These are phyloP conservation scores for Fraxinus baroniana DNA, from an alignment of 305 asterid species.

Conservation along the genomic window DNA sequence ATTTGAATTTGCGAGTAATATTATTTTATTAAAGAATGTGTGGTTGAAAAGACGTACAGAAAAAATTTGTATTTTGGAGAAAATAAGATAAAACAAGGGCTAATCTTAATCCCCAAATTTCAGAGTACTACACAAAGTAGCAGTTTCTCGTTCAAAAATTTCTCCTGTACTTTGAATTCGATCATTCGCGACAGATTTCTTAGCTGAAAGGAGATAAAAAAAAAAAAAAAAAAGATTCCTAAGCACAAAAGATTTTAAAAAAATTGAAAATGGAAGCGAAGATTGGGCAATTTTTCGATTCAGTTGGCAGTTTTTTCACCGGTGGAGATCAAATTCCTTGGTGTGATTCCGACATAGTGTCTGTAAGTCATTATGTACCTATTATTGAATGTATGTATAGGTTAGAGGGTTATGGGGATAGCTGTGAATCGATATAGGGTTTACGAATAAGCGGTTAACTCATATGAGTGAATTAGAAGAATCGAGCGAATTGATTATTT, in stretches of 20 bases:
- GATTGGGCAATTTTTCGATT: conserved; percentile 54
- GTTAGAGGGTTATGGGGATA: neutral
- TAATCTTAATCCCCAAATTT: too few relatives aligned
- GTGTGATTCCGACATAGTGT: conserved; percentile 64
- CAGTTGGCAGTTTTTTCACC: conserved; percentile 61
- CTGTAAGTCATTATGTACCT: conserved; percentile 40
- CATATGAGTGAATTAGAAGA: neutral
- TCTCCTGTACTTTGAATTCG: neutral
- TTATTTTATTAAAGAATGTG: too few relatives aligned
- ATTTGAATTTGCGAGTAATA: too few relatives aligned
- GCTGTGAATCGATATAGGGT: conserved; percentile 17
- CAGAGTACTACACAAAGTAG: neutral
- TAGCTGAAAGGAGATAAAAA: neutral
- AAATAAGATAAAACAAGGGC: too few relatives aligned
- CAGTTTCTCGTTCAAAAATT: neutral
- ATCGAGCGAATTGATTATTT: neutral
- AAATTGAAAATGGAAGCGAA: conserved; percentile 54
- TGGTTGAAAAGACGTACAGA: too few relatives aligned
- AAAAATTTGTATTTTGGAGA: too few relatives aligned
- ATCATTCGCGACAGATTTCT: neutral
- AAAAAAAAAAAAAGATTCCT: neutral
- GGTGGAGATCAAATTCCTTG: conserved; percentile 83
- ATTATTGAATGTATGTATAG: neutral
- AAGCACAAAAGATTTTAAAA: neutral
- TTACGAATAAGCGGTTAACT: neutral